phyloP scores from a whole-genome alignment of 2,329 filamentous ascomycete species.

The Penicillium aurantiogriseum region DNA sequence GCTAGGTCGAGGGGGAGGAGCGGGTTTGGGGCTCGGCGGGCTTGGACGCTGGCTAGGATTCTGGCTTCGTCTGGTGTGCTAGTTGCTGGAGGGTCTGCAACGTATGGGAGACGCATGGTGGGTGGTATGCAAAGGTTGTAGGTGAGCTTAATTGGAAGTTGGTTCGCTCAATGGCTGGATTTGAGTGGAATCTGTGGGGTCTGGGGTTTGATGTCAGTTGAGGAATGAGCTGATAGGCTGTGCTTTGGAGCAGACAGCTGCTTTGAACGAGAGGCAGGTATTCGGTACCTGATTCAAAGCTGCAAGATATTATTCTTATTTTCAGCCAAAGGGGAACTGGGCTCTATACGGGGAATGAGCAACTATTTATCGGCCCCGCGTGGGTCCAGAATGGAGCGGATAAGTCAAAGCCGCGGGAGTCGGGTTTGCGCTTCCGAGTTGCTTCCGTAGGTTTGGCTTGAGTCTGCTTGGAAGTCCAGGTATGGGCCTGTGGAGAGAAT shows the following conservation, averaged over 20 bases:
- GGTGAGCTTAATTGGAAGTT: neutral
- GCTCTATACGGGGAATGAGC: neutral
- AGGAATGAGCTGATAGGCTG: neutral
- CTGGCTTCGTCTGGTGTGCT: constrained; percentile 48
- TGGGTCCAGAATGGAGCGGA: constrained; percentile 18
- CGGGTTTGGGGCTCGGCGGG: constrained; percentile 50
- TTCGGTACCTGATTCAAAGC: neutral
- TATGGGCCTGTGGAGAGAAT: neutral
- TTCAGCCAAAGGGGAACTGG: neutral
- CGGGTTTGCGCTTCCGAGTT: constrained; percentile 1
- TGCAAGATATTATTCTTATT: neutral
- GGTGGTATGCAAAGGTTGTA: neutral
- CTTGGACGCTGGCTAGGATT: constrained; percentile 52
- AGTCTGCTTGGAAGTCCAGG: neutral
- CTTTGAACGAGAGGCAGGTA: neutral
- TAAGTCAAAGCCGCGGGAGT: constrained; percentile 15
- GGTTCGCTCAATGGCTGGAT: neutral
- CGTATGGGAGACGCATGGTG: constrained; percentile 57
- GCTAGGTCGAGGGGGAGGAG: constrained; percentile 55
- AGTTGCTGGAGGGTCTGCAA: constrained; percentile 51
- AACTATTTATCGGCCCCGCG: constrained; percentile 24
- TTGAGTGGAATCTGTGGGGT: constrained; percentile 1
- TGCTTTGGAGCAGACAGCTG: neutral
- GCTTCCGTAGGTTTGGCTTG: neutral
- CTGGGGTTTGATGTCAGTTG: neutral